Percentiles rank a stretch among this genome's conserved stretches.
Conservation (phyloP, 106 monocot genomes). For the Ottelia alismoides region DNA sequence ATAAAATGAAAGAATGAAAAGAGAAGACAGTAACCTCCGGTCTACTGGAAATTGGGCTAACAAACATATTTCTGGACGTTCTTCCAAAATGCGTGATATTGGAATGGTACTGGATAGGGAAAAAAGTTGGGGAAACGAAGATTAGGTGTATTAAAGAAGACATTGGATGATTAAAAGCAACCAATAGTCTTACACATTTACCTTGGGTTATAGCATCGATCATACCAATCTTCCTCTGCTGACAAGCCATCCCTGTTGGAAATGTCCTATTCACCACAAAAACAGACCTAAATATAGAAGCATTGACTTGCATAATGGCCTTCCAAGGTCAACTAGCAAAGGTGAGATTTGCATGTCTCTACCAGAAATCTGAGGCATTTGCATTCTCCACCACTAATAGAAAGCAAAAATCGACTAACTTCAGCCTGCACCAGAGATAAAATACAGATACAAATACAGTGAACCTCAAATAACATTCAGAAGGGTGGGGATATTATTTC, state of each 20-base stretch:
- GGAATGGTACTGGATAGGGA: constrained; percentile 21
- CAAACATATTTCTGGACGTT: constrained; percentile 31
- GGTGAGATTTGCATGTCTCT: no score
- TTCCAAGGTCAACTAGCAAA: not conserved
- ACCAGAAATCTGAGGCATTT: constrained; percentile 38
- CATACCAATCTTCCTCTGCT: constrained; percentile 33
- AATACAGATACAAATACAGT: not conserved
- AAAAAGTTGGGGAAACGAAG: not conserved
- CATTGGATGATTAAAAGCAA: no score
- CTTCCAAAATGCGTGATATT: constrained; percentile 25
- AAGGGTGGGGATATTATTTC: not conserved
- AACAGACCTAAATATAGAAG: not conserved
- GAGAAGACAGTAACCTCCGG: constrained; percentile 12
- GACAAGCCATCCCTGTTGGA: constrained; percentile 59
- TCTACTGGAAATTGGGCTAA: constrained; percentile 35
- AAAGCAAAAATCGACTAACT: constrained; percentile 37
- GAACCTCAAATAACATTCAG: not conserved
- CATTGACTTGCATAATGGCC: not conserved
- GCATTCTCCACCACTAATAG: constrained; percentile 34
- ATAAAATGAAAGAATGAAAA: not conserved
- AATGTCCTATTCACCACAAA: constrained; percentile 26
- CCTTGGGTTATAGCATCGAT: constrained; percentile 30
- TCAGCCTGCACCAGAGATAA: constrained; percentile 22
- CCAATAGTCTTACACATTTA: constrained; percentile 5
- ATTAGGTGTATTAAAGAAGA: no score